phyloP scores from a whole-genome alignment of 495 filamentous ascomycete genomes.

The Neurospora sp. region DNA sequence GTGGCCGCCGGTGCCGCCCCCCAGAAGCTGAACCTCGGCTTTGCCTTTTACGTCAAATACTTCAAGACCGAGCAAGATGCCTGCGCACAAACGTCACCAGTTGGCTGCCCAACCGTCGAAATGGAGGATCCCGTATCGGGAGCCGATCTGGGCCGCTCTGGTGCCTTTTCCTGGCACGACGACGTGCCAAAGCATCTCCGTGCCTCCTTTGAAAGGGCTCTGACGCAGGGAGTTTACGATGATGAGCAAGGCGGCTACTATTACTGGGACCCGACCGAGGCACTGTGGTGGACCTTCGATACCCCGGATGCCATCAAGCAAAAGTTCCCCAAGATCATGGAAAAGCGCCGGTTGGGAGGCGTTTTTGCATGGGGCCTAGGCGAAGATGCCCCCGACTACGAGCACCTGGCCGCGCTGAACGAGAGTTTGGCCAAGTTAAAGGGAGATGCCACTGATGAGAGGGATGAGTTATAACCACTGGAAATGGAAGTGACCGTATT shows the following conservation, averaged over 20 bases:
- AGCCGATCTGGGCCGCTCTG: constrained; percentile 51
- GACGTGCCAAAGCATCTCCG: constrained; percentile 35
- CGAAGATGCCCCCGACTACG: constrained; percentile 52
- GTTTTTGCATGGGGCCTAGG: constrained; percentile 68
- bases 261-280: constrained; percentile 50
- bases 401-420: constrained; percentile 50
- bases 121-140: constrained; percentile 59
- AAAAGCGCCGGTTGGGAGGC: constrained; percentile 50
- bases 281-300: constrained; percentile 71
- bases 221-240: constrained; percentile 46
- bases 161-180: constrained; percentile 52
- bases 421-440: constrained; percentile 12
- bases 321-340: constrained; percentile 55
- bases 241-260: constrained; percentile 53
- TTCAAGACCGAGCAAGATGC: constrained; percentile 48
- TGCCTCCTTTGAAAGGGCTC: constrained; percentile 40
- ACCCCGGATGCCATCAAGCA: constrained; percentile 48
- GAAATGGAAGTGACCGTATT: neutral
- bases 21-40: constrained; percentile 57
- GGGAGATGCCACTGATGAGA: neutral
- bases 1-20: constrained; percentile 44
- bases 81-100: constrained; percentile 35
- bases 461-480: constrained; percentile 16
- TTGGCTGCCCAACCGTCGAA: constrained; percentile 52
- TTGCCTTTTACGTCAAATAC: constrained; percentile 68